These are phyloP conservation scores for Alternaria ethzedia DNA, from an alignment of 2,329 filamentous ascomycete species.

Conservation along the genomic window DNA sequence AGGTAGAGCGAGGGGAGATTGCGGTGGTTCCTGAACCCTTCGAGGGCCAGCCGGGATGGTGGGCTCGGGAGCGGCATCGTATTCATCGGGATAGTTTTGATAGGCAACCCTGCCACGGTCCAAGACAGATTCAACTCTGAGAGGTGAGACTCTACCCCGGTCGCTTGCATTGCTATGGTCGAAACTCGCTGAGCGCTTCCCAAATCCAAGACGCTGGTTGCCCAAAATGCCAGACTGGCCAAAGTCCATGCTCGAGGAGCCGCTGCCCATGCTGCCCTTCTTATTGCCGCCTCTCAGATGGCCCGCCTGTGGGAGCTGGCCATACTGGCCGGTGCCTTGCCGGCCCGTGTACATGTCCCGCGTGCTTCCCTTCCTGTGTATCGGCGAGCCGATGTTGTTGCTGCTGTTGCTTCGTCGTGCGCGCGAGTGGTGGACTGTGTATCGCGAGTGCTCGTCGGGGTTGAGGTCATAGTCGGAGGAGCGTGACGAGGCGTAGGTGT, in stretches of 20 bases:
- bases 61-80: slow-evolving; percentile 85
- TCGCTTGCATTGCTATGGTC: slow-evolving; percentile 58
- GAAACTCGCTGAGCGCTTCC: slow-evolving; percentile 74
- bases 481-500: slow-evolving; percentile 66
- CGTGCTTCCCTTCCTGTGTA: slow-evolving; percentile 42
- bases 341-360: slow-evolving; percentile 40
- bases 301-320: slow-evolving; percentile 36
- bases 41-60: slow-evolving; percentile 82
- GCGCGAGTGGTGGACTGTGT: slow-evolving; percentile 52
- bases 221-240: slow-evolving; percentile 65
- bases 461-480: slow-evolving; percentile 63
- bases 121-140: slow-evolving; percentile 53
- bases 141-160: slow-evolving; percentile 25
- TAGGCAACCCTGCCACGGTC: slow-evolving; percentile 53
- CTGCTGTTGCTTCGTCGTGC: slow-evolving; percentile 81
- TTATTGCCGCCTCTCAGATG: slow-evolving; percentile 55
- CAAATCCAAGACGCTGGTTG: slow-evolving; percentile 62
- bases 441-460: slow-evolving; percentile 48
- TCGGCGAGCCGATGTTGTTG: slow-evolving; percentile 64
- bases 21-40: slow-evolving; percentile 52
- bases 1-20: slow-evolving; percentile 49
- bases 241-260: slow-evolving; percentile 69
- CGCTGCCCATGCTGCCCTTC: slow-evolving; percentile 76
- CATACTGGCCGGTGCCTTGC: slow-evolving; percentile 30
- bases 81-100: slow-evolving; percentile 61